Base-by-base conservation (phyloP, 305 asterid species). In the Fraxinus floribunda region DNA sequence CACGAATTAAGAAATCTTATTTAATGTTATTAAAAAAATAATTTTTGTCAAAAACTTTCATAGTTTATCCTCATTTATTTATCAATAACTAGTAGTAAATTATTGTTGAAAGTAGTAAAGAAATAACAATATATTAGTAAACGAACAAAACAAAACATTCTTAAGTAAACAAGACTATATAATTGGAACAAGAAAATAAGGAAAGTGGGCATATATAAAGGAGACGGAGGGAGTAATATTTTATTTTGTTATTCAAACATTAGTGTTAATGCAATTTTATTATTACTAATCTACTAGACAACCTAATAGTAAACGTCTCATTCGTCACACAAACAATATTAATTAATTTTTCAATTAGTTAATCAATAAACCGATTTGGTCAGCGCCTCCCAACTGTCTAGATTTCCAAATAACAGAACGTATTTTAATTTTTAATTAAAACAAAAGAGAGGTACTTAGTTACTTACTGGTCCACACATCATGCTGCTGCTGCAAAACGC, bases 371-470 rank as follows among this genome's bases (percentile, higher is more conserved):
- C 36, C 34, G 80, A 83, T 84, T 88, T 73, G 89, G 85, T 83
- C 82, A 87, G 83, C 90, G 72, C 79, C 80, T 75, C 77, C 82
- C 84, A 80, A 82, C 90, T 18, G 77, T 85, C 87, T 76, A 24
- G 73, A 76, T 79, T 82, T 83, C 60, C 70, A 13, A 52, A 32
- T 82, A 80, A 77, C 79, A 32, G 80, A 84, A 83, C 32, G 34
- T 18, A 16, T 29, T 60, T 52, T 36, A 26, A 73, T 11, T 18
- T 34, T 34, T 29, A 70, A 72, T 34, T 20, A 74, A 32, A 35
- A 55, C 29, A 20, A 38, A 70, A 5, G 18, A 70, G 18, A 32
- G 22, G 18, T 10, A 30, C 34, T 8, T 39, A 9, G 22, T 6
- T 10, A 30, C 34, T 39, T 39, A 9, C 22, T 30, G 75, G 75